phyloP scores from a whole-genome alignment of 495 filamentous ascomycete species.

The Pseudoneurospora amorphoporcata region DNA sequence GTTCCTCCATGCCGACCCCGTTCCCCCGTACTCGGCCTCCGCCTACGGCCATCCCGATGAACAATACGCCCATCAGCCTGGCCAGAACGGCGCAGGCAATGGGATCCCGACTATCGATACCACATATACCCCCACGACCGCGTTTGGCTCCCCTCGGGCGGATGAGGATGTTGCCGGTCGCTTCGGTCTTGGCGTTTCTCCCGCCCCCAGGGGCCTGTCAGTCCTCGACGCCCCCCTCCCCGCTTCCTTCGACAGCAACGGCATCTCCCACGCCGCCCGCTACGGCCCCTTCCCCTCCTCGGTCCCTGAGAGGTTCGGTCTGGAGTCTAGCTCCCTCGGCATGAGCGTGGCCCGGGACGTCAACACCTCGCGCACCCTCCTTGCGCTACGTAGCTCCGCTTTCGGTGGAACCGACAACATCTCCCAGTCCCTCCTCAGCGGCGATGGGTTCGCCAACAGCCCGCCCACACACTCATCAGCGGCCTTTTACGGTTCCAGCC shows the following conservation, averaged over 20 bases:
- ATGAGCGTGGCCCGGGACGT: slow-evolving; percentile 45
- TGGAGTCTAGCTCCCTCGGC: slow-evolving; percentile 81
- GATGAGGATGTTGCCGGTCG: slow-evolving; percentile 49
- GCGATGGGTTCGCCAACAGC: slow-evolving; percentile 45
- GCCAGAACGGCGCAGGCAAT: slow-evolving; percentile 39
- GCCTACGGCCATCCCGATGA: slow-evolving; percentile 34
- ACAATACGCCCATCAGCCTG: slow-evolving; percentile 31
- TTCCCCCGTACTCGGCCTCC: slow-evolving; percentile 26
- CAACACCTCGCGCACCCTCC: slow-evolving; percentile 61
- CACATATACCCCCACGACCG: slow-evolving; percentile 61
- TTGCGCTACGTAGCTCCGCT: slow-evolving; percentile 72
- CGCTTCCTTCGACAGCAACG: slow-evolving; percentile 93
- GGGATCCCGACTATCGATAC: slow-evolving; percentile 69
- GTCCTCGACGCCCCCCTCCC: slow-evolving; percentile 92
- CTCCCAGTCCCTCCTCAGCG: slow-evolving; percentile 39
- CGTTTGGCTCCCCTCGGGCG: slow-evolving; percentile 72
- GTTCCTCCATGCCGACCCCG: slow-evolving; percentile 60
- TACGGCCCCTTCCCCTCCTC: slow-evolving; percentile 88
- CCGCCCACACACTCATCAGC: slow-evolving; percentile 45
- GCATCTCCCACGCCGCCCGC: slow-evolving; percentile 80
- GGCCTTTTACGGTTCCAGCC: slow-evolving; percentile 19
- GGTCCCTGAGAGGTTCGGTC: slow-evolving; percentile 81
- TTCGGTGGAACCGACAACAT: slow-evolving; percentile 52
- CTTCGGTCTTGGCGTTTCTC: slow-evolving; percentile 63
- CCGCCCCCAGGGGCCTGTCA: slow-evolving; percentile 56